A percentile compares a stretch with the other conserved stretches of the same genome.
Evolutionary conservation across 1,284 basidiomycete species (phyloP).

Genomic region (Xerocomus nothofagi): DNA sequence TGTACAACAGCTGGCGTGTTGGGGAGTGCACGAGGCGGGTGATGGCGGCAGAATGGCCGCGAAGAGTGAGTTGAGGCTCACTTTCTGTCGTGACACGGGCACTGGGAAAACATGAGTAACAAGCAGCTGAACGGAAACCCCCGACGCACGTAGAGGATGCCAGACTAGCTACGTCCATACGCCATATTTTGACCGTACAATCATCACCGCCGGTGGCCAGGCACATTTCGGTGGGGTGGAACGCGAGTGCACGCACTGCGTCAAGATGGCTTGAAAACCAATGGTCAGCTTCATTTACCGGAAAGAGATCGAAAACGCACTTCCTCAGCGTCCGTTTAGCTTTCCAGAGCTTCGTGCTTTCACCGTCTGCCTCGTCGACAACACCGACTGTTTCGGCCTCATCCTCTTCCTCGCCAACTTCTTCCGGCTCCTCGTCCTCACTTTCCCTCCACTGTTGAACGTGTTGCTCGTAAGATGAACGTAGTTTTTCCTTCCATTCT

Average conservation of each 20-base stretch:
- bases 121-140: slow-evolving; percentile 10
- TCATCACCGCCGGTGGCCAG: slow-evolving; percentile 94
- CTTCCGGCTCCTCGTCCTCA: slow-evolving; percentile 54
- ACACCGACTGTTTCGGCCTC: slow-evolving; percentile 63
- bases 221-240: slow-evolving; percentile 81
- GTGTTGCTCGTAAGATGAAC: slow-evolving; percentile 55
- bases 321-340: slow-evolving; percentile 82
- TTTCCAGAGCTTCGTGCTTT: slow-evolving; percentile 78
- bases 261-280: slow-evolving; percentile 78
- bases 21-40: slow-evolving; percentile 87
- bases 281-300: slow-evolving; percentile 8
- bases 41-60: slow-evolving; percentile 92
- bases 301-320: slow-evolving; percentile 48
- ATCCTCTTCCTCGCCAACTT: slow-evolving; percentile 54
- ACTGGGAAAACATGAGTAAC: slow-evolving; percentile 38
- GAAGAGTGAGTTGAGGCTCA: slow-evolving; percentile 88
- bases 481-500: slow-evolving; percentile 79
- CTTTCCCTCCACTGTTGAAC: slow-evolving; percentile 53
- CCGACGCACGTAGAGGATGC: slow-evolving; percentile 67
- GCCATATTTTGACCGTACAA: slow-evolving; percentile 95
- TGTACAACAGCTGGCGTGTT: slow-evolving; percentile 77
- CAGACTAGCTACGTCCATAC: slow-evolving; percentile 72
- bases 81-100: slow-evolving; percentile 72
- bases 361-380: slow-evolving; percentile 62
- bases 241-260: slow-evolving; percentile 85